Conservation (phyloP, 2,329 filamentous ascomycete species). For the Dothistroma pini region DNA sequence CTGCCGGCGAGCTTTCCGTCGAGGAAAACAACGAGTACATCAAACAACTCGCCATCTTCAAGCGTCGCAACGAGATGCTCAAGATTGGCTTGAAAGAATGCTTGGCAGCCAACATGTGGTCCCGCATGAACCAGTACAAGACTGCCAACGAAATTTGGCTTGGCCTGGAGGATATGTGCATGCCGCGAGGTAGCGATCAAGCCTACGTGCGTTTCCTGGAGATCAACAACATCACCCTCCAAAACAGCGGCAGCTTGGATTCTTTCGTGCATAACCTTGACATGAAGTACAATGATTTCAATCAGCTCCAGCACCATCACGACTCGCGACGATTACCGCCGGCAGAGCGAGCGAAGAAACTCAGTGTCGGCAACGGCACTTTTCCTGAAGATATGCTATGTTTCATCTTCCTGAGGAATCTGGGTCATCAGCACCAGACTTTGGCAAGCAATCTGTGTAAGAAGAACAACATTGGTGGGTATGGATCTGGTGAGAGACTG, state of each 20-base stretch:
- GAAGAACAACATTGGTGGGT: conserved; percentile 33
- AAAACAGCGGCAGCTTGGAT: conserved; percentile 24
- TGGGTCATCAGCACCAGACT: conserved; percentile 24
- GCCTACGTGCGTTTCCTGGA: conserved; percentile 29
- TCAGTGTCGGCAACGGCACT: conserved; percentile 14
- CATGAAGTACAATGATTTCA: conserved; percentile 26
- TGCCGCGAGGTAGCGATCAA: conserved; percentile 27
- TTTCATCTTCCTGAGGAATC: conserved; percentile 31
- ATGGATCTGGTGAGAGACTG: conserved; percentile 30
- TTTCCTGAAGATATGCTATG: conserved; percentile 31
- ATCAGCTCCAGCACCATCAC: conserved; percentile 22
- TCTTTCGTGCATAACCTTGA: conserved; percentile 30
- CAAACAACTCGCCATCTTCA: conserved; percentile 34
- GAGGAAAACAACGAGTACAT: conserved; percentile 35
- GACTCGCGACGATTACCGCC: conserved; percentile 14
- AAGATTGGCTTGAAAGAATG: conserved; percentile 25
- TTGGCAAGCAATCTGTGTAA: conserved; percentile 27
- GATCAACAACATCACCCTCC: conserved; percentile 25
- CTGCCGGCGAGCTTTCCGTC: conserved; percentile 22
- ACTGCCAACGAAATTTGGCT: conserved; percentile 29
- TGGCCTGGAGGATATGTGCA: conserved; percentile 30
- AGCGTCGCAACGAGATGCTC: conserved; percentile 30
- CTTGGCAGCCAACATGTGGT: conserved; percentile 26
- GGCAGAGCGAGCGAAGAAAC: conserved; percentile 13
- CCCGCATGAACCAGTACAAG: conserved; percentile 22